Evolutionary conservation across 1,139 yeast genomes (phyloP).

Genomic region (Diutina pseudorugosa): DNA sequence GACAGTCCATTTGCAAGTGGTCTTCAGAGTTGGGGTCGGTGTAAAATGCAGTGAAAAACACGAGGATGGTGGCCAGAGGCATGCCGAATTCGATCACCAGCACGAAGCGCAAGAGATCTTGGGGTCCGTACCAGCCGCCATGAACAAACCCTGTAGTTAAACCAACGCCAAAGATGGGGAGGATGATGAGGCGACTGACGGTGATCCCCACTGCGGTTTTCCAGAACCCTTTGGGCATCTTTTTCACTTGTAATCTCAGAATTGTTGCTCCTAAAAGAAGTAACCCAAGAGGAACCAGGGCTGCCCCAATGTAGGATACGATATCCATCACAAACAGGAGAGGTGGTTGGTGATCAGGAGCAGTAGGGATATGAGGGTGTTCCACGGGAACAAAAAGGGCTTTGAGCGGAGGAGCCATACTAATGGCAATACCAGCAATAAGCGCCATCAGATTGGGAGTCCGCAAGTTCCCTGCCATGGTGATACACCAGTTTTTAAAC

Average conservation of each 20-base stretch:
- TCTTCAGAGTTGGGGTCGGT: conserved; percentile 51
- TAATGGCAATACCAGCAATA: conserved; percentile 45
- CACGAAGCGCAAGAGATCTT: conserved; percentile 44
- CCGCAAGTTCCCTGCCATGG: conserved; percentile 33
- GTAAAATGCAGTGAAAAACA: conserved; percentile 76
- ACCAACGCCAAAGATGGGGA: conserved; percentile 37
- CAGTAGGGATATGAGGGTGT: conserved; percentile 9
- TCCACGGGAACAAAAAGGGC: conserved; percentile 49
- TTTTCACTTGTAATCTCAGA: conserved; percentile 50
- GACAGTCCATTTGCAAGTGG: conserved; percentile 70
- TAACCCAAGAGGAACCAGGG: conserved; percentile 82
- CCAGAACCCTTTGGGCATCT: conserved; percentile 64
- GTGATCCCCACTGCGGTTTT: conserved; percentile 26
- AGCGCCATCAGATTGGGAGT: conserved; percentile 65
- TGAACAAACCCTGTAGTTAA: conserved; percentile 29
- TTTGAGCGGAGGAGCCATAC: conserved; percentile 82
- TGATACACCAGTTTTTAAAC: neutral
- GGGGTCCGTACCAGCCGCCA: conserved; percentile 40
- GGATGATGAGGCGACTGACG: conserved; percentile 17
- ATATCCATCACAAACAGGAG: conserved; percentile 76
- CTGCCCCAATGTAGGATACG: conserved; percentile 68
- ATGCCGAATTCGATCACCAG: conserved; percentile 66
- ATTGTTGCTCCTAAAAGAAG: conserved; percentile 77
- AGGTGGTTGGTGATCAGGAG: conserved; percentile 21
- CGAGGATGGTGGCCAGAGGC: conserved; percentile 79